Conservation (phyloP, 2,329 filamentous ascomycete species). For the Sporothrix luriei region DNA sequence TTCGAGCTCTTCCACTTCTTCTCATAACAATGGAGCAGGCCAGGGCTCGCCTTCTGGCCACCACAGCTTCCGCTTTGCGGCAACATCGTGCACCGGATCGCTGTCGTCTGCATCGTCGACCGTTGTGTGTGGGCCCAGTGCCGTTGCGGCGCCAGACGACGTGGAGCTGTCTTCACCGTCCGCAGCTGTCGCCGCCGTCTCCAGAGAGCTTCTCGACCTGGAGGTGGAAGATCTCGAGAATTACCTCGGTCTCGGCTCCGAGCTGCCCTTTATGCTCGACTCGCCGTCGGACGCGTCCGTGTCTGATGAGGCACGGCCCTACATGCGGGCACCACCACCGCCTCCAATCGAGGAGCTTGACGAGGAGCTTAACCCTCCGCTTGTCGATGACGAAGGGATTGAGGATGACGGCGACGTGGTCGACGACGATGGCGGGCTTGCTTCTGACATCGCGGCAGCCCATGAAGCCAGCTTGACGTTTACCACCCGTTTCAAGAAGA, state of each 20-base stretch:
- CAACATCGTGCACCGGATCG: conserved; percentile 33
- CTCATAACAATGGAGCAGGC: too few species aligned
- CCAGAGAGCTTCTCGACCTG: conserved; percentile 52
- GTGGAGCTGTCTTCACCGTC: conserved; percentile 53
- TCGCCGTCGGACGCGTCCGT: conserved; percentile 23
- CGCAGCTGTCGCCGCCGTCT: conserved; percentile 58
- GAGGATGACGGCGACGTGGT: conserved; percentile 39
- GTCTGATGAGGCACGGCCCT: neutral
- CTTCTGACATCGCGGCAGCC: conserved; percentile 44
- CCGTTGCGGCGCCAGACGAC: conserved; percentile 36
- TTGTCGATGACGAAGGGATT: neutral
- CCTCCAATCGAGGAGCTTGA: conserved; percentile 36
- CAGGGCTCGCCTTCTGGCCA: neutral
- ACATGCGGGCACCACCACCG: conserved; percentile 28
- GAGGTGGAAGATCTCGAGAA: conserved; percentile 48
- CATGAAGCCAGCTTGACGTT: conserved; percentile 46
- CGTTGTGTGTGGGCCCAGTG: conserved; percentile 19
- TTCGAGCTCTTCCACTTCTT: too few species aligned
- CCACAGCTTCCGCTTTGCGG: conserved; percentile 39
- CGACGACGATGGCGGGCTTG: conserved; percentile 40
- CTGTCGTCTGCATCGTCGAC: conserved; percentile 30
- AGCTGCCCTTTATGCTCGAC: conserved; percentile 20
- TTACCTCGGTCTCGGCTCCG: conserved; percentile 33
- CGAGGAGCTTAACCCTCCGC: conserved; percentile 39
- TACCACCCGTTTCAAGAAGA: conserved; percentile 55